Evolutionary conservation across 169 alveolate genomes (phyloP).

Genomic region (Cryptosporidium sp.): DNA sequence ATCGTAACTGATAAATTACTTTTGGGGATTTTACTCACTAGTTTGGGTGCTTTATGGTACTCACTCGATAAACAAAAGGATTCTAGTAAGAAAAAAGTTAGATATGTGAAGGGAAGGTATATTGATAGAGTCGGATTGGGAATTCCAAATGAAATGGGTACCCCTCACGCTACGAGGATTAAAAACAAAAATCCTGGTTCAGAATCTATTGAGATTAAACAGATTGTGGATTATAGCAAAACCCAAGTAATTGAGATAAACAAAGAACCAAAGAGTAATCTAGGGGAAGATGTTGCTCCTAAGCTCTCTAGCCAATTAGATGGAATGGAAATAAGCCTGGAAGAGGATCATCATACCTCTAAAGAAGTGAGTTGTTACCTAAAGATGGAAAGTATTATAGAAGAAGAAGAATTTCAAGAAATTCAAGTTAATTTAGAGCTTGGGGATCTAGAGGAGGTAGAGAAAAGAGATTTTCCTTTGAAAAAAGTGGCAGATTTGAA

Average conservation of each 20-base stretch:
- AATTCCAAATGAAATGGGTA: not conserved
- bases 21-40: slow-evolving; percentile 40
- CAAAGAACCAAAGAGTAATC: not conserved
- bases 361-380: not conserved
- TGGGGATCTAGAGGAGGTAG: not conserved
- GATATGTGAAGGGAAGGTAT: slow-evolving; percentile 44
- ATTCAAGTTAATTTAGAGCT: not conserved
- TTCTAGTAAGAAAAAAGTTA: not conserved
- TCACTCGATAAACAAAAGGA: slow-evolving; percentile 28
- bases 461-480: not conserved
- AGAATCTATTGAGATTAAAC: not conserved
- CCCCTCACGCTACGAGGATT: not conserved
- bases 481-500: not conserved
- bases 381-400: not conserved
- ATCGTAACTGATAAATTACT: slow-evolving; percentile 30
- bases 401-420: not conserved
- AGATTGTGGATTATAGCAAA: not conserved
- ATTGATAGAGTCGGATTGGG: slow-evolving; percentile 31
- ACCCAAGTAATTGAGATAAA: not conserved
- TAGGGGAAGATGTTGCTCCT: not conserved
- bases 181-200: not conserved
- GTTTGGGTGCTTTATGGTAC: slow-evolving; percentile 75
- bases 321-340: not conserved
- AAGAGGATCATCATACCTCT: not conserved
- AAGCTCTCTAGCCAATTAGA: not conserved